Evolutionary conservation across 1,284 basidiomycete genomes (phyloP).

Genomic region (Puccinia triticina): DNA sequence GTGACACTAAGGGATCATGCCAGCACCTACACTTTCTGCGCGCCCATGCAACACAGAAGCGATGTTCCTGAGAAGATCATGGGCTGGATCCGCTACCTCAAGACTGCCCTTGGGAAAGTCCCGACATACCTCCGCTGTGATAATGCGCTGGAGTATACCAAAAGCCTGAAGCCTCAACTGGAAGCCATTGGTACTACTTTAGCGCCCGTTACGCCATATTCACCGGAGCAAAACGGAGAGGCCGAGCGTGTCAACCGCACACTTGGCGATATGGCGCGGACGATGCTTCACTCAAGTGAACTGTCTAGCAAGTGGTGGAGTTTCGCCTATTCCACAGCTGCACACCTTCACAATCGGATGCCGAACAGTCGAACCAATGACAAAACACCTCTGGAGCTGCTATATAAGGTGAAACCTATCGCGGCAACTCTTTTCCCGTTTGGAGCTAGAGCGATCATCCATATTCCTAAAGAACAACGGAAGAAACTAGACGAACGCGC

Average conservation of each 20-base stretch:
- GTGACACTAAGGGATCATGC: neutral
- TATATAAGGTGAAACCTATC: neutral
- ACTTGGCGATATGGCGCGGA: constrained; percentile 10
- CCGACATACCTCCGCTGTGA: neutral
- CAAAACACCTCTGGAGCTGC: neutral
- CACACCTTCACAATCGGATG: neutral
- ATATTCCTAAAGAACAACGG: neutral
- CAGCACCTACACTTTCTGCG: neutral
- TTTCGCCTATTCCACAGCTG: neutral
- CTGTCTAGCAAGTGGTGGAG: neutral
- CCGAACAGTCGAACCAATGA: neutral
- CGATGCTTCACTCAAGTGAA: neutral
- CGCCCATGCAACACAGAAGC: neutral
- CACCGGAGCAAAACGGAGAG: neutral
- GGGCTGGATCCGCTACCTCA: neutral
- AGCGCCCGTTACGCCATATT: neutral
- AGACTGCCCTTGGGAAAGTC: neutral
- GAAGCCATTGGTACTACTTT: neutral
- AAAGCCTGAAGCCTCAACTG: neutral
- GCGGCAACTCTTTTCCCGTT: neutral
- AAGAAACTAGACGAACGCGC: constrained; percentile 2
- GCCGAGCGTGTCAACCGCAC: too few species aligned
- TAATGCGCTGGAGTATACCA: neutral
- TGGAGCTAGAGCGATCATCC: constrained; percentile 8
- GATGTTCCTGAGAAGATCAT: neutral